A percentile compares a stretch with the other conserved stretches of the same genome.
phyloP scores from a whole-genome alignment of 2,329 filamentous ascomycete genomes.

The Periconia sp. region DNA sequence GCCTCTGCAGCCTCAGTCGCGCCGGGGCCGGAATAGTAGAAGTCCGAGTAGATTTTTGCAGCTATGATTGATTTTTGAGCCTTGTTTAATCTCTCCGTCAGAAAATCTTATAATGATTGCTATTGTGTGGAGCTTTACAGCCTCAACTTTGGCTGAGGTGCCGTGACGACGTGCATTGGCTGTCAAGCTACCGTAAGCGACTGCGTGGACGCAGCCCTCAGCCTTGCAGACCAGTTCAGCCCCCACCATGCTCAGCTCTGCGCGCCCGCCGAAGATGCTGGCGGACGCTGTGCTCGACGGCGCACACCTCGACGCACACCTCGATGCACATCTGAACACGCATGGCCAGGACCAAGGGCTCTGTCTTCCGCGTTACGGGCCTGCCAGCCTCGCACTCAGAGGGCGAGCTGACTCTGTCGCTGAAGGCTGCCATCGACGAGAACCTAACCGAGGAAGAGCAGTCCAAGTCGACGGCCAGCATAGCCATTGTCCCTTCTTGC shows the following conservation, averaged over 20 bases:
- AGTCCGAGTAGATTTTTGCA: neutral
- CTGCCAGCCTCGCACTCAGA: constrained; percentile 14
- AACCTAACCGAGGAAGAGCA: constrained; percentile 8
- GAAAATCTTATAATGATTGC: neutral
- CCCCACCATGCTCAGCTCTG: too few relatives aligned
- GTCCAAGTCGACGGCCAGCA: constrained; percentile 4
- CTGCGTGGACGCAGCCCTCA: too few relatives aligned
- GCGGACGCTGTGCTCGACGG: neutral
- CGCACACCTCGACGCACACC: too few relatives aligned
- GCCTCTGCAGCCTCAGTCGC: neutral
- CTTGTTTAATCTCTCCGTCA: neutral
- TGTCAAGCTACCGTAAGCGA: too few relatives aligned
- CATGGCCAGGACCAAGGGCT: constrained; percentile 9
- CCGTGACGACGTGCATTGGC: too few relatives aligned
- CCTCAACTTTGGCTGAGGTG: neutral
- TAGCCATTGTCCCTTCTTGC: constrained; percentile 13
- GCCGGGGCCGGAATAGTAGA: neutral
- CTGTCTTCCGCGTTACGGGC: constrained; percentile 17
- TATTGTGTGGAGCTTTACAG: neutral
- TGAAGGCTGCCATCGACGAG: constrained; percentile 13
- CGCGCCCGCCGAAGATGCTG: too few relatives aligned
- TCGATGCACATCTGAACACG: neutral
- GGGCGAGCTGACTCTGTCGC: constrained; percentile 9
- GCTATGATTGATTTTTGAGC: too few relatives aligned
- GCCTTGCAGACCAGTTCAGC: too few relatives aligned